Evolutionary conservation across 2,329 filamentous ascomycete genomes (phyloP), one percentile per base, ranked within the genome.

Genomic region (Monilinia aucupariae): DNA sequence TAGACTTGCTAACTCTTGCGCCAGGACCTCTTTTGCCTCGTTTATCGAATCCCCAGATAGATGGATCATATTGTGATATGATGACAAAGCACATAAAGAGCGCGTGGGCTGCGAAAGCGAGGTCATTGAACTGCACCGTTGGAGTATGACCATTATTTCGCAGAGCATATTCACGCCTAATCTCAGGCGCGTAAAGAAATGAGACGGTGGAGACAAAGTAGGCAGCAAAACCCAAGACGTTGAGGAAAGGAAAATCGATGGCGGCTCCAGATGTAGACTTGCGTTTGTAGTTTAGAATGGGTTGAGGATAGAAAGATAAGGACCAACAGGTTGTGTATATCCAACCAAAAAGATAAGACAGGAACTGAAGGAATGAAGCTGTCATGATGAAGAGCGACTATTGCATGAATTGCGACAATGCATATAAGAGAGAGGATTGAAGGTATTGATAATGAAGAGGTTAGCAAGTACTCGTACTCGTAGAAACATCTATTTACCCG

Each of bases 301-400:
- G 85, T 74, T 97, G 94, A 1, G 93, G 92, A 75, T 97, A 97
- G 78, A 97, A 97, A 20, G 91, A 96, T 20, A 87, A 78, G 15
- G 90, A 93, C 93, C 93, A 94, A 75, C 83, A 85, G 55, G 86
- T 67, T 67, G 85, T 87, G 76, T 92, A 92, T 72, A 87, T 77
- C 88, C 89, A 92, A 75, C 89, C 89, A 69, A 90, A 84, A 39
- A 88, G 72, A 72, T 79, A 81, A 58, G 82, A 85, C 22, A 84
- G 61, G 63, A 80, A 69, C 37, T 74, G 68, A 64, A 86, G 79
- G 67, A 84, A 78, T 25, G 71, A 70, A 54, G 62, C 43, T 51
- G 68, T 64, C 70, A 72, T 73, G 39, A 20, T 67, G 60, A 58
- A 58, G 41, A 25, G 4, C n/a, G n/a, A n/a, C n/a, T 22, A 25